Base-by-base conservation (phyloP, 352 stramenopile genomes). In the Phytophthora cryptogea region DNA sequence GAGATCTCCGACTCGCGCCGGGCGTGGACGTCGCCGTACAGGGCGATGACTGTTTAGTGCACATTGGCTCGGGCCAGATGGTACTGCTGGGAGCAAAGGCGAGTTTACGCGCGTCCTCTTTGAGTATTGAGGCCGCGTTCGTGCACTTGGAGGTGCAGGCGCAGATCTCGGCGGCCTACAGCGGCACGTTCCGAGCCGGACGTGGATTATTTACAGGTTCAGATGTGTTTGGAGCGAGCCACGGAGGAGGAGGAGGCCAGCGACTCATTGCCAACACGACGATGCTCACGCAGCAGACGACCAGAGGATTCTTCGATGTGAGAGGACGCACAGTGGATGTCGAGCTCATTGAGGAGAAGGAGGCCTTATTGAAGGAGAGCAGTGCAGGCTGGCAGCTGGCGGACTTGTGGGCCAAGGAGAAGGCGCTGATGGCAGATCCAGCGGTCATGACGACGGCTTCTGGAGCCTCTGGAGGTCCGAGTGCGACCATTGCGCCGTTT, bases 81-180 rank as follows among this genome's bases (percentile, higher is more conserved):
- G 66, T 89, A 54, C 57, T 83, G 8, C 37, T 91, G 0, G 55
- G 65, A 5, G 17, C 54, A 7, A 55, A 72, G 8, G 65, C 82
- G 3, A 37, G 42, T 28, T 63, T 91, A 8, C 59, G 37, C 17
- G 82, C 76, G 2, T 73, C 65, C 9, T 78, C 77, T 2, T 37
- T 91, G 0, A 81, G 72, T 37, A 55, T 91, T 8, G 75, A 84
- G 48, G 79, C 82, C 6, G 74, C 79, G 31, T 89, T 84, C 36
- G 82, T 91, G 43, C 82, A 82, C 5, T 11, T 91, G 7, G 82
- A 86, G 40, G 32, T 37, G 13, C 31, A 70, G 32, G 71, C 79
- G 8, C 31, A 59, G 14, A 49, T 91, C 14, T 48, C 59, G 0
- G 71, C 74, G 16, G 59, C 67, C 0, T 88, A 81, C 33, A 73